Conservation (phyloP, 331 rosid genomes). For the Erythrophleum ivorense region DNA sequence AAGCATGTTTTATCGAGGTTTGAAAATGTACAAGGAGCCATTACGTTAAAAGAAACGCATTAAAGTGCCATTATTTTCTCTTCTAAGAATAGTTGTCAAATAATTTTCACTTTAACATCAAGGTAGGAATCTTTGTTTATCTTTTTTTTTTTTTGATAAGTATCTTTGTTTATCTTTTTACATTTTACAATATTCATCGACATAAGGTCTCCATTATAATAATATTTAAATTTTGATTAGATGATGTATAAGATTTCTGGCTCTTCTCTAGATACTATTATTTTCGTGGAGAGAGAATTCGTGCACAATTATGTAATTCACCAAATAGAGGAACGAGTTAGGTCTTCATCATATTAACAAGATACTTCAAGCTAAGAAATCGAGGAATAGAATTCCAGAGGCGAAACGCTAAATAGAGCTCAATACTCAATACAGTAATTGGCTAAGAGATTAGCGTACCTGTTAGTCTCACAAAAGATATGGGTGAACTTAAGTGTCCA, state of each 20-base stretch:
- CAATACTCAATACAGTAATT: too few species aligned
- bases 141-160: too few species aligned
- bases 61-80: not conserved
- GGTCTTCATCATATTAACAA: too few species aligned
- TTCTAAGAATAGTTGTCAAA: not conserved
- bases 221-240: not conserved
- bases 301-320: conserved; percentile 43
- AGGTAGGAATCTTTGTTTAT: not conserved
- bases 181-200: not conserved
- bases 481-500: too few species aligned
- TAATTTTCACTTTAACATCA: not conserved
- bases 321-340: not conserved
- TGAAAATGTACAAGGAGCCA: not conserved
- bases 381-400: too few species aligned
- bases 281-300: conserved; percentile 32
- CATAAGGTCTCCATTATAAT: not conserved
- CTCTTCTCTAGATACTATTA: not conserved
- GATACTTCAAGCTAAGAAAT: too few species aligned
- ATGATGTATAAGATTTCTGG: conserved; percentile 1
- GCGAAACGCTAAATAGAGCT: too few species aligned
- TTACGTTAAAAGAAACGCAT: conserved; percentile 5
- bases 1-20: not conserved
- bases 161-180: not conserved
- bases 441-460: too few species aligned
- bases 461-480: too few species aligned